These are phyloP conservation scores for Tricholoma matsutake DNA, from an alignment of 768 basidiomycete species.

Conservation along the genomic window DNA sequence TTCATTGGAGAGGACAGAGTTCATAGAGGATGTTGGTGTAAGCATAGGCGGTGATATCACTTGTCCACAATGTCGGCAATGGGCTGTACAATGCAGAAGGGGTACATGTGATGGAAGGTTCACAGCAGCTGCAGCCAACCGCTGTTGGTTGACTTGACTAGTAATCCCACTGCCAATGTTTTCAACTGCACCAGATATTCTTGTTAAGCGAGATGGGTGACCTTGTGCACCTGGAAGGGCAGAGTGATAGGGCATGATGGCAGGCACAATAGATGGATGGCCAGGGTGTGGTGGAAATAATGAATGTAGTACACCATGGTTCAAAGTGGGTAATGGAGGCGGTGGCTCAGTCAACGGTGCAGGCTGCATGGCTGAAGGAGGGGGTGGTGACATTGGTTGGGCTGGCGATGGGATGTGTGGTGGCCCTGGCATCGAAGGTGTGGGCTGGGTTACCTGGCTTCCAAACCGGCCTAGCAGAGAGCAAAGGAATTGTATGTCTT, in stretches of 20 bases:
- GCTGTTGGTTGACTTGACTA: neutral
- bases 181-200: neutral
- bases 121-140: neutral
- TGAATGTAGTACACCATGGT: neutral
- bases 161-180: neutral
- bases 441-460: neutral
- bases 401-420: neutral
- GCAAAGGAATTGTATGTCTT: neutral
- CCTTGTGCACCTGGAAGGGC: neutral
- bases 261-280: neutral
- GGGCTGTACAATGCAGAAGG: neutral
- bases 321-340: neutral
- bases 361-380: neutral
- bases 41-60: neutral
- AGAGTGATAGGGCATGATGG: neutral
- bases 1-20: neutral
- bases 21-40: neutral
- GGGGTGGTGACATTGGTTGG: neutral
- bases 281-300: neutral
- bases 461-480: neutral
- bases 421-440: neutral
- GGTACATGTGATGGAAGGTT: neutral
- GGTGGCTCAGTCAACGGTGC: neutral
- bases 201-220: neutral
- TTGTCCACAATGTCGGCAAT: neutral